Evolutionary conservation across 2,329 filamentous ascomycete genomes (phyloP), one percentile per base, ranked within the genome.

Genomic region (Aspergillus vadensis): DNA sequence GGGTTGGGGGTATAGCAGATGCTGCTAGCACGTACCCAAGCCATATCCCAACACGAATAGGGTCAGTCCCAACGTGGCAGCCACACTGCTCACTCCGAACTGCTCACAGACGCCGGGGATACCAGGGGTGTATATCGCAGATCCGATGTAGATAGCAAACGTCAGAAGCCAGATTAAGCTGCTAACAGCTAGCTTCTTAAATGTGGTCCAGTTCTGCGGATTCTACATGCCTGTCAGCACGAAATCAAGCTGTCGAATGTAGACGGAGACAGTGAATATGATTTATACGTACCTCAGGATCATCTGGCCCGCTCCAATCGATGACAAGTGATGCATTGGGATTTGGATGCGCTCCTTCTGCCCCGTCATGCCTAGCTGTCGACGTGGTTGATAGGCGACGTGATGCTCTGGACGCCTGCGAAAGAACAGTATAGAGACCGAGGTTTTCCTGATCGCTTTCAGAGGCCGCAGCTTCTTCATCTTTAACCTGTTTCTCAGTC

Each of bases 141-240:
- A 81, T 8, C 81, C 81, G 32, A 81, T 78, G 68, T 85, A 86
- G 48, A 85, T 78, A 4, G 77, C 75, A 36, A 81, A 80, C 0
- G 81, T 84, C 21, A 68, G 53, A 1, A 84, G 63, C 56, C 78
- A 81, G 62, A 84, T 79, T 43, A 81, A 68, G 48, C 77, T 76
- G 0, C 79, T 81, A 14, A 82, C 77, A 60, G 79, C 78, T 57
- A 75, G 64, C 39, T 80, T 81, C 68, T 79, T 81, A 2, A 52
- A 60, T 3, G 60, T 65, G 2, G 76, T 76, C 81, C 81, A 83
- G 61, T 83, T 83, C 52, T 74, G 68, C 2, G 81, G 80, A 52
- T 82, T 82, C 71, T 80, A 25, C 3, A 36, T 12, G 48, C 12
- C 23, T 5, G 47, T 53, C 10, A 58, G 51, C 32, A 44, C 4